Evolutionary conservation across 192 early-diverging fungal genomes (phyloP), one percentile per base, ranked within the genome.

Genomic region (Geranomyces variabilis): DNA sequence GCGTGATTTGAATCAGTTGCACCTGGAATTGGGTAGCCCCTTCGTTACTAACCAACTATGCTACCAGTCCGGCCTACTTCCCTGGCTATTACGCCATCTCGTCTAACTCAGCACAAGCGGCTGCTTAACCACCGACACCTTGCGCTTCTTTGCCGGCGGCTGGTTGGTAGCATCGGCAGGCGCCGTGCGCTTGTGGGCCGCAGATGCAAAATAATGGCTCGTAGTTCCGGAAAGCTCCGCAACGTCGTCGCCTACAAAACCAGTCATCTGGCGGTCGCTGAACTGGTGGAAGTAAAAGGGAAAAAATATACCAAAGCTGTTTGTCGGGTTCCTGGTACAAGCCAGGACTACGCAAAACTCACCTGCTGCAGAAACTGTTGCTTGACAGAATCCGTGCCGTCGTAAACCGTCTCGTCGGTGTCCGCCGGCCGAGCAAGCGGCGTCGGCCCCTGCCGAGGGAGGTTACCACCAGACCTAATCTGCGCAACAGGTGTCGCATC

Each of bases 181-280:
- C 19, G 29, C 58, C 17, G 58, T 26, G 3, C 24, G 31, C 29
- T 60, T 60, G 7, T 41, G 36, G 36, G 36, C 36, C 36, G 36
- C 36, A 41, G 24, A 34, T 30, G 24, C 31, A 34, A 60, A 34
- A 19, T 19, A 17, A 26, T 34, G 21, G 29, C 31, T 29, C 8
- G 28, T 17, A 19, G 24, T 60, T 10, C 36, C 36, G 29, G 31
- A 6, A 17, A 9, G 28, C 5, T 33, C 29, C 7, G 58, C 2
- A 19, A 7, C 31, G 17, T 28, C 29, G 17, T 30, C 31, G 28
- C 17, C 19, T 15, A 6, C 51, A 15, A 53, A 53, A 9, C 51
- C 51, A 9, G 51, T 53, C 51, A 53, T 53, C 51, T 53, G 51
- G 51, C 51, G 51, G 24, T 53, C 51, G 24, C n/a, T 53, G 51